Conservation (phyloP, 345 rosid species). For the Geranium rotundifolium region DNA sequence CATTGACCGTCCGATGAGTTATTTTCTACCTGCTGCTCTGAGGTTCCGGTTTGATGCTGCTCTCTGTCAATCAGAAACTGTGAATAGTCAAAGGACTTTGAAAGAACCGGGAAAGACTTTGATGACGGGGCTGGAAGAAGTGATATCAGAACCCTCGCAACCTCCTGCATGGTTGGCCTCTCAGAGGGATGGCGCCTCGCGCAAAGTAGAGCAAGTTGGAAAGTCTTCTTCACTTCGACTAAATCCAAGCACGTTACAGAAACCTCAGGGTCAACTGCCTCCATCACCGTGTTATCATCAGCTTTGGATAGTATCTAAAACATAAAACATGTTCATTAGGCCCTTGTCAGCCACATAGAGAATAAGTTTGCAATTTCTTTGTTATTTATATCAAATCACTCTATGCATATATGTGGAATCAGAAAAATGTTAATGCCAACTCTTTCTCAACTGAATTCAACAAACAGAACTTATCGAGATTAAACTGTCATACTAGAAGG, state of each 20-base stretch:
- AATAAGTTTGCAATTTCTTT: too few relatives aligned
- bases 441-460: too few relatives aligned
- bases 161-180: conserved; percentile 90
- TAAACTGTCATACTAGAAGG: too few relatives aligned
- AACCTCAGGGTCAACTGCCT: conserved; percentile 82
- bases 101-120: conserved; percentile 18
- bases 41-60: conserved; percentile 1
- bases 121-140: conserved; percentile 41
- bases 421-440: too few relatives aligned
- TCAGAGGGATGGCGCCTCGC: conserved; percentile 61
- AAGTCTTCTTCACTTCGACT: conserved; percentile 47
- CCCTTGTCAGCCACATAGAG: too few relatives aligned
- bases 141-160: conserved; percentile 55
- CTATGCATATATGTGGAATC: too few relatives aligned
- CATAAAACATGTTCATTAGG: neutral
- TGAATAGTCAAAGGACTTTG: conserved; percentile 39
- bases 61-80: conserved; percentile 32
- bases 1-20: conserved; percentile 56
- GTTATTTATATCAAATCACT: too few relatives aligned
- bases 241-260: conserved; percentile 67
- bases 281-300: conserved; percentile 79
- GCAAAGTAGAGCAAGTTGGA: conserved; percentile 77
- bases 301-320: conserved; percentile 62
- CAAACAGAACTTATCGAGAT: too few relatives aligned
- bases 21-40: conserved; percentile 15